Evolutionary conservation across 2,329 filamentous ascomycete species (phyloP).

Genomic region (Fusarium devonianum): DNA sequence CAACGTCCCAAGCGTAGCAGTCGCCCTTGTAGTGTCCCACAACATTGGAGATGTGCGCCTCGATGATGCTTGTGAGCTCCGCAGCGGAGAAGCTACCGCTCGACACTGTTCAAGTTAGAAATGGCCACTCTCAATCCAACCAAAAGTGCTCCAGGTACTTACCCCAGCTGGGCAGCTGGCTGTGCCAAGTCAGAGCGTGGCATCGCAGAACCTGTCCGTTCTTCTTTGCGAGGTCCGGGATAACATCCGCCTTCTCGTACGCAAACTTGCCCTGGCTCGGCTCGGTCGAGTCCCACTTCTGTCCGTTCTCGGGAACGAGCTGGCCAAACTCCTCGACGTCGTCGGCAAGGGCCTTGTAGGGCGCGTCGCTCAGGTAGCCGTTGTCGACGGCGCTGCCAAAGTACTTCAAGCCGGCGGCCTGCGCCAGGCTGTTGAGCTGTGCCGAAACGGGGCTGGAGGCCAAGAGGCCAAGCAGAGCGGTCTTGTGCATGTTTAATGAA

Average conservation of each 20-base stretch:
- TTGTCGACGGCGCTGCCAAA: constrained; percentile 73
- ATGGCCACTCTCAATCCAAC: not conserved
- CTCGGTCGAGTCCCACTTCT: constrained; percentile 71
- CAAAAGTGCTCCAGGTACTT: not conserved
- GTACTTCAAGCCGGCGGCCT: constrained; percentile 64
- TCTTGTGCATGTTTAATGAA: constrained; percentile 33
- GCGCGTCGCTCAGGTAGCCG: constrained; percentile 57
- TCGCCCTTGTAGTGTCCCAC: constrained; percentile 65
- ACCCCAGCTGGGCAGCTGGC: constrained; percentile 44
- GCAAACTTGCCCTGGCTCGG: constrained; percentile 63
- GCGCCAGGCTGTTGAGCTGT: constrained; percentile 60
- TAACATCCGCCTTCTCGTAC: constrained; percentile 63
- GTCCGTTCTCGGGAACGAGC: constrained; percentile 69
- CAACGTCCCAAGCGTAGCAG: constrained; percentile 71
- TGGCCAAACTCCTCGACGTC: constrained; percentile 67
- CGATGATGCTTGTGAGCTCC: constrained; percentile 60
- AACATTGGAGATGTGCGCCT: constrained; percentile 66
- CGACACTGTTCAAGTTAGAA: constrained; percentile 26
- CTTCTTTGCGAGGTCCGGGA: constrained; percentile 55
- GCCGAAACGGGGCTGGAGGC: constrained; percentile 39
- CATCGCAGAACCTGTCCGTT: constrained; percentile 65
- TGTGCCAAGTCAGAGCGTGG: constrained; percentile 65
- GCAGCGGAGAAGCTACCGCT: constrained; percentile 60
- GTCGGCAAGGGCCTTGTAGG: constrained; percentile 63
- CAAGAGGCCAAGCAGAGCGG: constrained; percentile 36